Percentiles rank a stretch among this genome's conserved stretches.
These are phyloP conservation scores for Starmerella scarabaei DNA, from an alignment of 805 yeast species.

Conservation along the genomic window DNA sequence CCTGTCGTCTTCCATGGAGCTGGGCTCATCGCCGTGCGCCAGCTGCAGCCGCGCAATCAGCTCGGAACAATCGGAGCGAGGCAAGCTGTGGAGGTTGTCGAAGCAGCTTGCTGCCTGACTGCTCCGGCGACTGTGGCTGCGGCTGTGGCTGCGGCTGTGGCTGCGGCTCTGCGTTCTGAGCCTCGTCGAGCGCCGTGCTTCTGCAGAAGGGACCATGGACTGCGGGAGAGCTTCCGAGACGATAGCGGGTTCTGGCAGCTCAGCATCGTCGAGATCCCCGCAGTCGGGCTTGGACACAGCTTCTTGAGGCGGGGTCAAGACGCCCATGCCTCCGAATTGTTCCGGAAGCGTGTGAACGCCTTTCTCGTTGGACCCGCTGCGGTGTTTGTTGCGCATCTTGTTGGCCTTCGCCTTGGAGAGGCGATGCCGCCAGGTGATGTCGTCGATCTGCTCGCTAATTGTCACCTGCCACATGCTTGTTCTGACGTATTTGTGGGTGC, in stretches of 20 bases:
- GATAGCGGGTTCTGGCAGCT: too few relatives aligned
- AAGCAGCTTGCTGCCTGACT: constrained; percentile 2
- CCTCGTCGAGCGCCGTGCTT: background rate
- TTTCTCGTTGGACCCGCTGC: background rate
- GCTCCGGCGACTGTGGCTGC: background rate
- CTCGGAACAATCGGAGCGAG: constrained; percentile 9
- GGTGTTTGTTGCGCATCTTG: constrained; percentile 3
- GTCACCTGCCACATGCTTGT: constrained; percentile 13
- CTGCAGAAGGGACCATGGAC: background rate
- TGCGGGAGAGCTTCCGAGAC: background rate
- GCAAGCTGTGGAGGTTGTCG: constrained; percentile 9
- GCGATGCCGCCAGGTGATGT: constrained; percentile 15
- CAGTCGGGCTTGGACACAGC: background rate
- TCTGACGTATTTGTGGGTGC: background rate
- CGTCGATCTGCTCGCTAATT: constrained; percentile 15
- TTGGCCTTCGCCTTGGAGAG: constrained; percentile 6
- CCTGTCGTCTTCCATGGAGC: background rate
- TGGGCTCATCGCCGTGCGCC: constrained; percentile 8
- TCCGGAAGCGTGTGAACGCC: background rate
- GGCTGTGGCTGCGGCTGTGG: background rate
- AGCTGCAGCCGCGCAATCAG: constrained; percentile 18
- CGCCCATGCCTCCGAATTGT: background rate
- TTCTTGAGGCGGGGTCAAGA: background rate
- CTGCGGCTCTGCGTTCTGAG: background rate
- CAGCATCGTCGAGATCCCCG: background rate